Conservation (phyloP, 768 basidiomycete species). For the Pulveroboletus sp. region DNA sequence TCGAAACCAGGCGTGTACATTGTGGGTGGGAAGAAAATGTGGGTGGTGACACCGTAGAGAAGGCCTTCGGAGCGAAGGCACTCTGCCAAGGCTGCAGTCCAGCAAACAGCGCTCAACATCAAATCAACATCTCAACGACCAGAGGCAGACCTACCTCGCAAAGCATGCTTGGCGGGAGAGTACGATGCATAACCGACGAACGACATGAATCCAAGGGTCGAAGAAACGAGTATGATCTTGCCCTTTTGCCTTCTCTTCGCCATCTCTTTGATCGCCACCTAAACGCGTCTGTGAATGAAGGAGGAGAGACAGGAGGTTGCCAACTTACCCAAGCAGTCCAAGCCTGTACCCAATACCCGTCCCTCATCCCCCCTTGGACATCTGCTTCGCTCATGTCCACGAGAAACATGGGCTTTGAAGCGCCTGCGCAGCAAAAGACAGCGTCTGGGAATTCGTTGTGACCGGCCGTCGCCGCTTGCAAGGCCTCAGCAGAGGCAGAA, state of each 20-base stretch:
- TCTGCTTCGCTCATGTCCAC: constrained; percentile 62
- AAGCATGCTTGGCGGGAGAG: constrained; percentile 78
- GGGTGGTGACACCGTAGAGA: constrained; percentile 72
- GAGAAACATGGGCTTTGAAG: constrained; percentile 65
- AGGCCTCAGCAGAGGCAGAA: constrained; percentile 50
- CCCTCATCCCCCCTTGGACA: constrained; percentile 40
- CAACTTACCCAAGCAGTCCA: constrained; percentile 45
- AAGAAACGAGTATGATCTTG: constrained; percentile 74
- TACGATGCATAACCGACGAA: constrained; percentile 79
- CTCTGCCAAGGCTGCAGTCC: constrained; percentile 67
- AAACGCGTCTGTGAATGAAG: background rate
- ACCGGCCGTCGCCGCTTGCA: constrained; percentile 53
- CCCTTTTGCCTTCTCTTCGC: constrained; percentile 51
- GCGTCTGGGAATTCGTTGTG: constrained; percentile 68
- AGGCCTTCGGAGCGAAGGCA: constrained; percentile 73
- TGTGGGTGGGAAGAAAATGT: constrained; percentile 78
- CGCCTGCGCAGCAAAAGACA: constrained; percentile 77
- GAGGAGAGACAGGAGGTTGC: background rate
- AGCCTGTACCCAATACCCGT: constrained; percentile 36
- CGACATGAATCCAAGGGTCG: constrained; percentile 68
- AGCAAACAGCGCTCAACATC: background rate
- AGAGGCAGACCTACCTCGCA: constrained; percentile 53
- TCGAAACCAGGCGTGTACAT: constrained; percentile 76
- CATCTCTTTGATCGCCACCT: constrained; percentile 70
- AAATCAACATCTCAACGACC: background rate